Conservation (phyloP, 1,284 basidiomycete species). For the Austroboletus niveus region DNA sequence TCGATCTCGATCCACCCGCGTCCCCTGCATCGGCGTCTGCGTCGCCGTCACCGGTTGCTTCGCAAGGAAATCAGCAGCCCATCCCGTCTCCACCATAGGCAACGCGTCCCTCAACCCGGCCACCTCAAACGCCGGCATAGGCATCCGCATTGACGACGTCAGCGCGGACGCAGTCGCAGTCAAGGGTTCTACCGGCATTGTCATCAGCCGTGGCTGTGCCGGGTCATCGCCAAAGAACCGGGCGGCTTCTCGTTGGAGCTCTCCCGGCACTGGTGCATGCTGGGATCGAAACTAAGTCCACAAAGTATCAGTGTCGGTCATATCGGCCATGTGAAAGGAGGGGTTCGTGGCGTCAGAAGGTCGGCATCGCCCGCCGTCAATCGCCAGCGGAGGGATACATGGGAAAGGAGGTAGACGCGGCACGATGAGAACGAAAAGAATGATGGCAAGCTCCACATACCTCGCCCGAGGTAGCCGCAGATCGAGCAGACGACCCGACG, state of each 20-base stretch:
- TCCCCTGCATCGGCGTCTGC: not conserved
- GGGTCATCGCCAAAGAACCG: conserved; percentile 56
- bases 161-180: no score
- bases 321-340: not conserved
- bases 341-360: not conserved
- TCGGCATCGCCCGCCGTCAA: no score
- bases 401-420: not conserved
- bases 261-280: conserved; percentile 36
- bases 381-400: no score
- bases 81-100: conserved; percentile 32
- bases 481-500: conserved; percentile 19
- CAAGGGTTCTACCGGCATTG: conserved; percentile 1
- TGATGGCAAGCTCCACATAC: conserved; percentile 6
- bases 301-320: not conserved
- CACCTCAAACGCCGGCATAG: conserved; percentile 44
- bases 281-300: conserved; percentile 56
- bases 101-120: conserved; percentile 55
- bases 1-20: not conserved
- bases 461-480: conserved; percentile 16
- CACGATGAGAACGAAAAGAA: not conserved
- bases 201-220: not conserved
- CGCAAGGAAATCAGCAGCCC: conserved; percentile 52
- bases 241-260: conserved; percentile 61
- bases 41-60: conserved; percentile 34
- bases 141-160: conserved; percentile 2